A percentile compares a stretch with the other conserved stretches of the same genome.
Evolutionary conservation across 768 basidiomycete genomes (phyloP).

Genomic region (Cystofilobasidium capitatum): DNA sequence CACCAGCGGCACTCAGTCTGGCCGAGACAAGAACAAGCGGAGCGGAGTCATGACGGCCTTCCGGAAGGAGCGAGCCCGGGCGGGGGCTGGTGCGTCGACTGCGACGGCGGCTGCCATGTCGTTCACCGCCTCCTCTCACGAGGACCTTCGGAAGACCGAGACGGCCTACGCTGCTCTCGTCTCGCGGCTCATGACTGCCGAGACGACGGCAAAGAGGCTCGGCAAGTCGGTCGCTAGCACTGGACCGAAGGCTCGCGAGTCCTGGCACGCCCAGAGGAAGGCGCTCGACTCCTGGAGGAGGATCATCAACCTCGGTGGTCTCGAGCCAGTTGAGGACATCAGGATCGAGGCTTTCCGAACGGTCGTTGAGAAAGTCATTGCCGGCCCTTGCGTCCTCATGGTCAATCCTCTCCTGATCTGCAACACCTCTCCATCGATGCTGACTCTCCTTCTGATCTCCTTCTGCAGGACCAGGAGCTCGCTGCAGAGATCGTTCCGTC

Average conservation of each 20-base stretch:
- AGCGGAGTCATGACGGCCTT: conserved; percentile 28
- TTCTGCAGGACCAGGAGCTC: conserved; percentile 35
- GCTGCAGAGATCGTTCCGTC: conserved; percentile 35
- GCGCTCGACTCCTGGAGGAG: conserved; percentile 32
- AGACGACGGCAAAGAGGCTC: conserved; percentile 28
- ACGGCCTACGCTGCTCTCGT: conserved; percentile 16
- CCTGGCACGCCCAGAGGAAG: conserved; percentile 31
- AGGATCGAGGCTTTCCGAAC: conserved; percentile 35
- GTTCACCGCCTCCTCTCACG: conserved; percentile 12
- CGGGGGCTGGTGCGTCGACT: too few species aligned
- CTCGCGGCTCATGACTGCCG: conserved; percentile 9
- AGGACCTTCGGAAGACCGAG: conserved; percentile 21
- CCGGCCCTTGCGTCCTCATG: conserved; percentile 31
- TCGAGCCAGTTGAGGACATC: conserved; percentile 33
- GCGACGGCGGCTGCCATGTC: conserved; percentile 9
- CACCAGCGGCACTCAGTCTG: conserved; percentile 11
- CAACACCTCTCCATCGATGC: too few species aligned
- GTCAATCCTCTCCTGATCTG: conserved; percentile 30
- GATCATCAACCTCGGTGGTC: conserved; percentile 34
- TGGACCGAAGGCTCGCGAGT: conserved; percentile 34
- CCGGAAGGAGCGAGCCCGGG: conserved; percentile 35
- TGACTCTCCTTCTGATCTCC: too few species aligned
- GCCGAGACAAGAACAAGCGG: background rate
- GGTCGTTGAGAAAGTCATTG: conserved; percentile 31
- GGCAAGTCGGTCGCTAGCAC: conserved; percentile 36